Base-by-base conservation (phyloP, 2,329 filamentous ascomycete genomes). In the Colletotrichum navitas region DNA sequence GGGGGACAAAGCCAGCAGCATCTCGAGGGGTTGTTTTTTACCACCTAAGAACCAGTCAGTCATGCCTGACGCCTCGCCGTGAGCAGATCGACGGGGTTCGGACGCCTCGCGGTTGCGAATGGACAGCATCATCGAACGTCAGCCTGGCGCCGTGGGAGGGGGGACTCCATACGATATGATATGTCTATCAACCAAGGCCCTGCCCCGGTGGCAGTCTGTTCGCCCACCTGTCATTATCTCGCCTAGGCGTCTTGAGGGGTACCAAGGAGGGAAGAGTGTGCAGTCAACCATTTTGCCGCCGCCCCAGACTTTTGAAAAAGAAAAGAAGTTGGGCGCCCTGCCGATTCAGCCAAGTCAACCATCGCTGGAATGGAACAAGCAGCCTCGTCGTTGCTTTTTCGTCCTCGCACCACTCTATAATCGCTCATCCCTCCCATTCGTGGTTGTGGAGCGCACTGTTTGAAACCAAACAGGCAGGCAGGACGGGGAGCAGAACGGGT, bases 381-480 rank as follows among this genome's bases (percentile, higher is more conserved):
- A 41, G 58, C 63, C 24, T 71, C 51, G 65, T 68, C 39, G 58
- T 71, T 71, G 65, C 69, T 71, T 71, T 66, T 63, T 71, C 41
- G 52, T n/a, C 45, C 41, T 56, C 36, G 45, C 14, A 36, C 54
- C 36, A 36, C n/a, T 56, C 29, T 29, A 52, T 45, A 11, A 36
- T 32, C 34, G 41, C 32, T n/a, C 26, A 68, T 26, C 43, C 49
- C 36, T 36, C 34, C n/a, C 41, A 24, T 12, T 55, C 24, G 7
- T 52, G 26, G 39, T 24, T 58, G 58, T 71, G 58, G 64, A 45
- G 55, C 64, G 36, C 58, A 47, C 11, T 63, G 47, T 71, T 63
- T 68, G 59, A 54, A 26, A 49, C 59, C 60, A 68, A 36, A 59
- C 45, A 68, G 18, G 29, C 43, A 18, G 29, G 59, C 39, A 16